Evolutionary conservation across 2,329 filamentous ascomycete genomes (phyloP).

Genomic region (Neofusicoccum umdonicola): DNA sequence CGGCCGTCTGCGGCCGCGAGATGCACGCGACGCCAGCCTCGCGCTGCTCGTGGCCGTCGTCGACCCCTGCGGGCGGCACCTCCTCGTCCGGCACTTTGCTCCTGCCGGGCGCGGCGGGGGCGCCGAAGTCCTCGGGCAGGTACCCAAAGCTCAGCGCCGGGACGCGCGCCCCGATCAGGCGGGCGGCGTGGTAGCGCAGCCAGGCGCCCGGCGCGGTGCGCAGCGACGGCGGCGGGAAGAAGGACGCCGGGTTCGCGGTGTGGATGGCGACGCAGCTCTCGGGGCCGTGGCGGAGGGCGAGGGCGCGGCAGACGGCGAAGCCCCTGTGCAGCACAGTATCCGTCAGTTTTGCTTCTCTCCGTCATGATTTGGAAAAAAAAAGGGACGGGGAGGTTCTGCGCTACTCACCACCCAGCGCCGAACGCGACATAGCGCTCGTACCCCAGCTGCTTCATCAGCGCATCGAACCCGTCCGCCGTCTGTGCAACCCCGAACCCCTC

Average conservation of each 20-base stretch:
- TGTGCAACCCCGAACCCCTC: constrained; percentile 50
- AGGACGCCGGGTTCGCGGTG: constrained; percentile 53
- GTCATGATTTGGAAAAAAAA: too few species aligned
- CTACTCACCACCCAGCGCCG: constrained; percentile 50
- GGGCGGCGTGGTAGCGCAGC: constrained; percentile 56
- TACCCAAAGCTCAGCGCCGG: constrained; percentile 57
- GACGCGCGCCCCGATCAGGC: constrained; percentile 38
- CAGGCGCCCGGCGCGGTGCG: constrained; percentile 48
- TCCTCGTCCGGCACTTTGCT: not conserved
- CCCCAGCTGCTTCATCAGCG: constrained; percentile 59
- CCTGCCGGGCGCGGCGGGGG: not conserved
- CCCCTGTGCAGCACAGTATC: constrained; percentile 31
- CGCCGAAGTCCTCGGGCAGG: constrained; percentile 48
- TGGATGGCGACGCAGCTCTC: constrained; percentile 59
- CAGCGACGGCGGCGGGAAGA: constrained; percentile 50
- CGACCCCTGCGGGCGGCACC: not conserved
- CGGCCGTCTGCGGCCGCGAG: constrained; percentile 33
- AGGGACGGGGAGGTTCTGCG: not conserved
- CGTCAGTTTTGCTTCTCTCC: too few species aligned
- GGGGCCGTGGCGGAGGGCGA: constrained; percentile 48
- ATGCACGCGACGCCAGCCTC: not conserved
- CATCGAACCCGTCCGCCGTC: constrained; percentile 57
- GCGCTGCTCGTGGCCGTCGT: too few species aligned
- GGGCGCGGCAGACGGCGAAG: constrained; percentile 41
- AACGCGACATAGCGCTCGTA: constrained; percentile 60